phyloP scores from a whole-genome alignment of 225 moss, liverwort and hornwort species.

The Rhytidiadelphus loreus region DNA sequence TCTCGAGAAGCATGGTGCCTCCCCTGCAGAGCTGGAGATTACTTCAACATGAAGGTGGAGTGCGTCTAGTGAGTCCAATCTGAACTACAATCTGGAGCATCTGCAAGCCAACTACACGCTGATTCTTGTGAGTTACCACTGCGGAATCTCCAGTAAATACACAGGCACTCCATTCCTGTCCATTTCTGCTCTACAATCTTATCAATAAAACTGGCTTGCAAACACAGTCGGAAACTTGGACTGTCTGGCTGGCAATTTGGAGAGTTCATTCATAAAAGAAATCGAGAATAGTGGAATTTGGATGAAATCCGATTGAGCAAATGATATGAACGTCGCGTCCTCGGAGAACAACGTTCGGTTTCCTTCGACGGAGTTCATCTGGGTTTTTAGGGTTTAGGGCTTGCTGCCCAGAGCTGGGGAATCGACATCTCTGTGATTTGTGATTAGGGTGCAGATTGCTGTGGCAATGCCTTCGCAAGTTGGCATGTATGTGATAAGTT shows the following conservation, averaged over 20 bases:
- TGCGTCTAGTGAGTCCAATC: neutral
- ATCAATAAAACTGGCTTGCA: neutral
- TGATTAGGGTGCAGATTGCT: neutral
- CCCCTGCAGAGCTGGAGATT: neutral
- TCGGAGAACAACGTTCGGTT: neutral
- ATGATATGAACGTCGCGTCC: no score
- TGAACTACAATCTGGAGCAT: neutral
- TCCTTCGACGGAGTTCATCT: no score
- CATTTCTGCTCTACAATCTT: neutral
- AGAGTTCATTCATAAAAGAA: neutral
- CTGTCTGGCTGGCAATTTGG: neutral
- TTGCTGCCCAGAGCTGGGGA: neutral
- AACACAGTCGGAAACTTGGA: neutral
- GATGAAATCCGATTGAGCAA: neutral
- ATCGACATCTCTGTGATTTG: neutral
- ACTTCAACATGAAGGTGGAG: neutral
- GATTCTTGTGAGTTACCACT: neutral
- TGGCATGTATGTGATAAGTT: no score
- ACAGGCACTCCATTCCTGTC: neutral
- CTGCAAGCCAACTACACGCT: neutral
- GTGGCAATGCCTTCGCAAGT: neutral
- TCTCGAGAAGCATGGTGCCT: slow-evolving; percentile 16
- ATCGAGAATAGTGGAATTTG: neutral
- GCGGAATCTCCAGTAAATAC: neutral
- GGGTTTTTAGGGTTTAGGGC: neutral